These are phyloP conservation scores for Rhizopogon vinicolor DNA, from an alignment of 768 basidiomycete genomes.

Conservation along the genomic window DNA sequence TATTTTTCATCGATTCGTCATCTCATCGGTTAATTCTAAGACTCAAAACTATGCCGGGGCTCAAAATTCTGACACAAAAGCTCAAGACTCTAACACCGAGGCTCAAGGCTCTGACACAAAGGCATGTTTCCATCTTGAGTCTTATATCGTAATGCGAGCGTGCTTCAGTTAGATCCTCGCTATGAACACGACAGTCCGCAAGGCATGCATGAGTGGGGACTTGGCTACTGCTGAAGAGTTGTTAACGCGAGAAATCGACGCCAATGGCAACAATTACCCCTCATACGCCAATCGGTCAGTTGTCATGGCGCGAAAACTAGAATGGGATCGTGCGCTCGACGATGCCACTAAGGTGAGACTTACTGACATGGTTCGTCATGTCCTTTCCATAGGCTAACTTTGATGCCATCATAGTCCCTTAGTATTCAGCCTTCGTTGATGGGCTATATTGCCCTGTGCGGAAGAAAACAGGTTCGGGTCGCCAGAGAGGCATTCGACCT, in stretches of 20 bases:
- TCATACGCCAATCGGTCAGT: background rate
- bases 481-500: background rate
- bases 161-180: background rate
- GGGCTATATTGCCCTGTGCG: background rate
- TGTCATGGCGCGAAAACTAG: background rate
- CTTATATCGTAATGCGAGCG: background rate
- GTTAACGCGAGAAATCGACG: background rate
- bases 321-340: background rate
- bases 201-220: background rate
- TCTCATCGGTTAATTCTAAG: background rate
- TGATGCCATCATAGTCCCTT: background rate
- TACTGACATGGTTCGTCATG: too few relatives aligned
- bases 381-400: background rate
- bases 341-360: background rate
- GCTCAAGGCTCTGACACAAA: background rate
- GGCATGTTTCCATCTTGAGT: background rate
- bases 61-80: too few relatives aligned
- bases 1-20: too few relatives aligned
- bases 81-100: background rate
- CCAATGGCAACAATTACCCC: background rate
- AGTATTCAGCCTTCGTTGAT: background rate
- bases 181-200: background rate
- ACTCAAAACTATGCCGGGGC: too few relatives aligned
- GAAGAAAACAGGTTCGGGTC: background rate
- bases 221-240: background rate